Evolutionary conservation across 2,329 filamentous ascomycete genomes (phyloP), one percentile per base, ranked within the genome.

Genomic region (Xylaria polymorpha): DNA sequence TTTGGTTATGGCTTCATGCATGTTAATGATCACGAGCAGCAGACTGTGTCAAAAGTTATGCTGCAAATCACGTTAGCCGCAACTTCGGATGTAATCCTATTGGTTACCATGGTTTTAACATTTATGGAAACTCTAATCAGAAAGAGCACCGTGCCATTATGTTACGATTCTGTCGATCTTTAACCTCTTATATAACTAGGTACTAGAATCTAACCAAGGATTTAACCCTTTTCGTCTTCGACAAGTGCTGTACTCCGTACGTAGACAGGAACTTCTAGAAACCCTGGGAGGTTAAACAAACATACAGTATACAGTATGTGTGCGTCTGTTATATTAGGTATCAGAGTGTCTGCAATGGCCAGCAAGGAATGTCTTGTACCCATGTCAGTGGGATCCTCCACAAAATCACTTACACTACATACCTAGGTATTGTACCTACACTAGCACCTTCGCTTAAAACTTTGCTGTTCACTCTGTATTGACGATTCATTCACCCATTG

Each of bases 21-120:
- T 29, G 25, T 29, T 43, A 64, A 51, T 51, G 35, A 29, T 50
- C 41, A 58, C 53, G 14, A 41, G 53, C 10, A 64, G 37, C 35
- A 43, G 22, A 32, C 5, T 39, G 20, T 8, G 15, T 15, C 43
- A 22, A 22, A 32, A 37, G 41, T 57, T 53, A 12, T 18, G 32
- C 29, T 64, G 61, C 43, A 58, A 32, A 35, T 58, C 43, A 37
- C 20, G 22, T 64, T 43, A 59, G 62, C 29, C 22, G 44, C 55
- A 41, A 35, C 18, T 4, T 35, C 55, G 29, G 55, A 29, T 12
- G 4, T 6, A 10, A 15, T 37, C 62, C 53, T 35, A 64, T 64
- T 64, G 55, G 44, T 10, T 53, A 64, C 62, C 62, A 44, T 43
- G 18, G 18, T 22, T 53, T 22, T n/a, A 8, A 32, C 18, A 35